Percentiles rank a stretch among this genome's conserved stretches.
These are phyloP conservation scores for Daldinia childiae DNA, from an alignment of 495 filamentous ascomycete species.

Conservation along the genomic window DNA sequence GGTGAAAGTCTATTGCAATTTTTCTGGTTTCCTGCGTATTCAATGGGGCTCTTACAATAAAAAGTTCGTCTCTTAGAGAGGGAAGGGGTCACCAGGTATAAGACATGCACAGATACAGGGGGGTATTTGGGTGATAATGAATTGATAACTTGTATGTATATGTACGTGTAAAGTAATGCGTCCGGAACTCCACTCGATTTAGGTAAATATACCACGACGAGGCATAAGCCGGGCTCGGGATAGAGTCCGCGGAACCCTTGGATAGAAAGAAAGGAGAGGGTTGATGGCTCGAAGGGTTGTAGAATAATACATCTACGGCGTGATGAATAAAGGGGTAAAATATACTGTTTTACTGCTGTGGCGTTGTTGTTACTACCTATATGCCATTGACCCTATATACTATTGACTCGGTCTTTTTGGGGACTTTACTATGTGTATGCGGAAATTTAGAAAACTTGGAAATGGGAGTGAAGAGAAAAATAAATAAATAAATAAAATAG, in stretches of 20 bases:
- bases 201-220: slow-evolving; percentile 21
- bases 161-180: slow-evolving; percentile 38
- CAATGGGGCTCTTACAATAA: slow-evolving; percentile 5
- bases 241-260: slow-evolving; percentile 19
- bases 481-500: no score
- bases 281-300: background rate
- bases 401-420: no score
- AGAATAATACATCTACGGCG: slow-evolving; percentile 8
- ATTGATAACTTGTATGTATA: slow-evolving; percentile 24
- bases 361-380: no score
- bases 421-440: no score
- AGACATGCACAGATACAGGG: background rate
- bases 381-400: no score
- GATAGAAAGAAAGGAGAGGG: slow-evolving; percentile 20
- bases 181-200: slow-evolving; percentile 43
- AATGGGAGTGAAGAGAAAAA: background rate
- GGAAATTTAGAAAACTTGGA: background rate
- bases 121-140: background rate
- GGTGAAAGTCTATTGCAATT: background rate
- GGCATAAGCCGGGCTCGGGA: slow-evolving; percentile 20
- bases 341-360: background rate
- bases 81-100: background rate
- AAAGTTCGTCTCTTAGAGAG: slow-evolving; percentile 19
- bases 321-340: slow-evolving; percentile 15
- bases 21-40: slow-evolving; percentile 8